These are phyloP conservation scores for Choricystis sp. DNA, from an alignment of 139 green algal species.

Conservation along the genomic window DNA sequence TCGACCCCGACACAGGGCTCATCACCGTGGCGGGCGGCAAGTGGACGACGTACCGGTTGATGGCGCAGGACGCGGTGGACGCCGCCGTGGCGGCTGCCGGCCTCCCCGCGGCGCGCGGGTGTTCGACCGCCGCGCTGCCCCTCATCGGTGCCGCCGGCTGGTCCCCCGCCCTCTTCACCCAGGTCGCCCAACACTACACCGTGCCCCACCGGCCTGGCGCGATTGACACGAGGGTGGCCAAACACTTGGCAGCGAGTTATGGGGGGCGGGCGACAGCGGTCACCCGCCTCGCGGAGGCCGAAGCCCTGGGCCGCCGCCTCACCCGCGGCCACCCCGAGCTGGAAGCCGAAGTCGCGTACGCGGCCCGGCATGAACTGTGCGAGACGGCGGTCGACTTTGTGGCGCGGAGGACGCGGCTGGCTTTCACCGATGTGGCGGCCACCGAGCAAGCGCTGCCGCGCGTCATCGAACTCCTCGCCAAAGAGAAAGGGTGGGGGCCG, in stretches of 20 bases:
- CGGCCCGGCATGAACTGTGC: constrained; percentile 67
- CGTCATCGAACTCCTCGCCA: constrained; percentile 52
- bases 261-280: constrained; percentile 57
- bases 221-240: constrained; percentile 44
- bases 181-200: constrained; percentile 62
- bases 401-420: constrained; percentile 68
- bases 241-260: constrained; percentile 62
- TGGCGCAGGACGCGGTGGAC: constrained; percentile 72
- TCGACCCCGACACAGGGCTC: constrained; percentile 62
- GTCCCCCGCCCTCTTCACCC: constrained; percentile 45
- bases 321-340: constrained; percentile 74
- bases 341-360: constrained; percentile 82
- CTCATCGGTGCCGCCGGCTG: constrained; percentile 59
- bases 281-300: constrained; percentile 52
- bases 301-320: constrained; percentile 50
- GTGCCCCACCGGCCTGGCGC: constrained; percentile 57
- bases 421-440: constrained; percentile 80
- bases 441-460: constrained; percentile 47
- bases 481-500: constrained; percentile 43
- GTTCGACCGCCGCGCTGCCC: constrained; percentile 39
- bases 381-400: constrained; percentile 83
- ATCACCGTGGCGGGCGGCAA: constrained; percentile 84
- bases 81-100: constrained; percentile 18
- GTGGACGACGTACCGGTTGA: constrained; percentile 95
- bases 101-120: constrained; percentile 21